phyloP scores from a whole-genome alignment of 164 flowering plant species.

The Pachysandra terminalis region DNA sequence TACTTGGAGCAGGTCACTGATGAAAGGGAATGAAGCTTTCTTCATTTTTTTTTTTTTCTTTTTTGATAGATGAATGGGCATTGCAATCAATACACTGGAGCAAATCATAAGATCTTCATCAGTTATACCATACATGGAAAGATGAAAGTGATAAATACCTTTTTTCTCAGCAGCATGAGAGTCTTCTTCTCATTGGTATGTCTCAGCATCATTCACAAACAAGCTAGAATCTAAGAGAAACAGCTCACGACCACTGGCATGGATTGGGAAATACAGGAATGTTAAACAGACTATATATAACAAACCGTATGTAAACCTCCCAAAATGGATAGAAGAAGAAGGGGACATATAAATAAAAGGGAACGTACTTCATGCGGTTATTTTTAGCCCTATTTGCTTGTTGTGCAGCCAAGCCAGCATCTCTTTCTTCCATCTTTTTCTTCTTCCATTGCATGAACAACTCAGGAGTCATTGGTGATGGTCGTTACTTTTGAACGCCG shows the following conservation, averaged over 20 bases:
- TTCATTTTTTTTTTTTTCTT: too few relatives aligned
- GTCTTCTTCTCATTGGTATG: constrained; percentile 36
- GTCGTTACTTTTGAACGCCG: constrained; percentile 77
- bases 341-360: too few relatives aligned
- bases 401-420: constrained; percentile 73
- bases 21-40: too few relatives aligned
- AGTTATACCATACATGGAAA: too few relatives aligned
- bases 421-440: constrained; percentile 79
- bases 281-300: neutral
- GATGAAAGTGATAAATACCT: too few relatives aligned
- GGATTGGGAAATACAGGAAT: neutral
- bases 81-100: too few relatives aligned
- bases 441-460: constrained; percentile 88
- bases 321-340: too few relatives aligned
- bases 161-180: too few relatives aligned
- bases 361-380: constrained; percentile 88
- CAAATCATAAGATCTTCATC: too few relatives aligned
- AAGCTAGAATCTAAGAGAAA: constrained; percentile 80
- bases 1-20: too few relatives aligned
- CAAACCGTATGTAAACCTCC: too few relatives aligned
- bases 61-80: too few relatives aligned
- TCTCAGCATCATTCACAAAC: constrained; percentile 83
- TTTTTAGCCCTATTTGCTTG: constrained; percentile 92
- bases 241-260: constrained; percentile 40
- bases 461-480: constrained; percentile 83